phyloP scores from a whole-genome alignment of 345 rosid species.

The Brassica nigra region DNA sequence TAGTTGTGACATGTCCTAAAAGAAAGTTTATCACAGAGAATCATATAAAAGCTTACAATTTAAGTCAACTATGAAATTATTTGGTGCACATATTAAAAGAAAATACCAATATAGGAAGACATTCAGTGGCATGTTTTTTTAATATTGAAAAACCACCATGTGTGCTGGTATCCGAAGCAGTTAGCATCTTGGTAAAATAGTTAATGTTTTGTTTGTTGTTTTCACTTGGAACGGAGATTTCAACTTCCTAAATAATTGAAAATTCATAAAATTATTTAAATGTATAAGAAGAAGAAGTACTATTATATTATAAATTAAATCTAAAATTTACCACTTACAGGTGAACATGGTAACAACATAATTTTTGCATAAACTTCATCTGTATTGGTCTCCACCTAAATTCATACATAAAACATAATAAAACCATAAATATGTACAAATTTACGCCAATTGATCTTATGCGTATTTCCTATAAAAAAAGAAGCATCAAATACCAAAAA shows the following conservation, averaged over 20 bases:
- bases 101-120: no score
- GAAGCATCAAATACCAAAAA: no score
- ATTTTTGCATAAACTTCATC: neutral
- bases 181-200: neutral
- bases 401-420: neutral
- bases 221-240: neutral
- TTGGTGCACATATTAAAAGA: neutral
- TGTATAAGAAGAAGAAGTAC: neutral
- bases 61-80: neutral
- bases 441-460: no score
- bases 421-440: no score
- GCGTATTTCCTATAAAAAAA: no score
- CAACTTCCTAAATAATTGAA: neutral
- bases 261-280: neutral
- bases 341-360: neutral
- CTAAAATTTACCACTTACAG: constrained; percentile 56
- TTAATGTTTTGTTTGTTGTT: neutral
- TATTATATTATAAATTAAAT: neutral
- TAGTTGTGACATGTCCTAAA: neutral
- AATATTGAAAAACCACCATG: neutral
- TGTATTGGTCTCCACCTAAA: neutral
- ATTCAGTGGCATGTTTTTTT: no score
- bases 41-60: neutral
- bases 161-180: neutral
- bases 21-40: neutral